Percentiles rank a stretch among this genome's conserved stretches.
Evolutionary conservation across 2,329 filamentous ascomycete species (phyloP).

Genomic region (Pseudodiploospora longispora): DNA sequence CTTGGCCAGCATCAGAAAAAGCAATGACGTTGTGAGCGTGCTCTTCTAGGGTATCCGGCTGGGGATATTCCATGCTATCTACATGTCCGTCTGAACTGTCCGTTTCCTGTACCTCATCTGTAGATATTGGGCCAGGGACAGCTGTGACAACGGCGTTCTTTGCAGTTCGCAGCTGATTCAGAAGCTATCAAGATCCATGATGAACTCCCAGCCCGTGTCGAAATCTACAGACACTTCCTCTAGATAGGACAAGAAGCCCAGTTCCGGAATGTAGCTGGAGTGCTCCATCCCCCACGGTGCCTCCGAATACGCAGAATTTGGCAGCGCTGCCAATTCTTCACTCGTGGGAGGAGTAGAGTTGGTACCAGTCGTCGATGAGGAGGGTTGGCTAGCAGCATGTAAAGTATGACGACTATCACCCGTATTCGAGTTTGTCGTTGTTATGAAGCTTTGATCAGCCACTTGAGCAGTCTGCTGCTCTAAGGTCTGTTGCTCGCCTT

Average conservation of each 20-base stretch:
- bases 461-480: background rate
- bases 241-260: conserved; percentile 3
- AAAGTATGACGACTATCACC: background rate
- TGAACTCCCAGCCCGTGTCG: conserved; percentile 3
- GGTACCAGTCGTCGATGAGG: background rate
- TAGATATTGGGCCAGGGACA: too few relatives aligned
- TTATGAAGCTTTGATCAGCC: too few relatives aligned
- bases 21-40: too few relatives aligned
- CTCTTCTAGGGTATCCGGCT: too few relatives aligned
- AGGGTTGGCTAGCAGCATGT: background rate
- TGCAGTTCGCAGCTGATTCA: too few relatives aligned
- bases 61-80: too few relatives aligned
- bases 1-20: too few relatives aligned
- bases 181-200: too few relatives aligned
- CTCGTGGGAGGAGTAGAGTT: conserved; percentile 2
- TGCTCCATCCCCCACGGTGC: conserved; percentile 4
- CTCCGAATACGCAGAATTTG: conserved; percentile 5
- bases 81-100: too few relatives aligned
- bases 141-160: too few relatives aligned
- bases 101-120: too few relatives aligned
- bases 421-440: background rate
- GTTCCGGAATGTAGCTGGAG: conserved; percentile 3
- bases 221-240: conserved; percentile 4
- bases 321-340: conserved; percentile 1
- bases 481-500: conserved; percentile 4